Evolutionary conservation across 495 filamentous ascomycete genomes (phyloP).

Genomic region (Penicillium mononematosum): DNA sequence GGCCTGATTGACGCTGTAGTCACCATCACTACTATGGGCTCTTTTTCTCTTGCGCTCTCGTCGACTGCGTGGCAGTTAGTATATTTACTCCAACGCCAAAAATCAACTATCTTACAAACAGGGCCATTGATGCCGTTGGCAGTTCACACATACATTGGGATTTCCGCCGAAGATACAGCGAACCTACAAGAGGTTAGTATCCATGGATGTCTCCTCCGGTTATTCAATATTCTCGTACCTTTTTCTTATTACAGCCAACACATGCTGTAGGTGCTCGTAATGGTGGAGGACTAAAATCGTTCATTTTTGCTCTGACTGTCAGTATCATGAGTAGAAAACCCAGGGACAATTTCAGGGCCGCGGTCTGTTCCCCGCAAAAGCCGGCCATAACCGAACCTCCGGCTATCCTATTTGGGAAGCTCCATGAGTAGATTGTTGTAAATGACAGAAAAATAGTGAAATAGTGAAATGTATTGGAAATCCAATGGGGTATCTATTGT

Average conservation of each 20-base stretch:
- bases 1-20: neutral
- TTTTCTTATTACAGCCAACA: conserved; percentile 29
- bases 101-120: conserved; percentile 19
- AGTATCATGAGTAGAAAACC: no score
- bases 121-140: conserved; percentile 27
- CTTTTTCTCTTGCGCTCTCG: conserved; percentile 24
- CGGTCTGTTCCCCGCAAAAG: conserved; percentile 5
- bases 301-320: conserved; percentile 9
- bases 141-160: conserved; percentile 21
- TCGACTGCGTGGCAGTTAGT: conserved; percentile 11
- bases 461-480: neutral
- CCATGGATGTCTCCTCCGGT: neutral
- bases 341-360: neutral
- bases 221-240: conserved; percentile 13
- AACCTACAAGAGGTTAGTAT: conserved; percentile 14
- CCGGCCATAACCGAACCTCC: neutral
- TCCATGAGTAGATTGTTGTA: neutral
- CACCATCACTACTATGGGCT: neutral
- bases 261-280: conserved; percentile 26
- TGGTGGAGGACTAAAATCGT: conserved; percentile 19
- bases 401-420: neutral
- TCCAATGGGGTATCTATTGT: conserved; percentile 23
- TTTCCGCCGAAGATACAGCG: conserved; percentile 22
- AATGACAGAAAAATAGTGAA: neutral
- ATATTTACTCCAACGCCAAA: neutral